Evolutionary conservation across 208 protist species (phyloP), one percentile per base, ranked within the genome.

Genomic region (Crithidia fasciculata): DNA sequence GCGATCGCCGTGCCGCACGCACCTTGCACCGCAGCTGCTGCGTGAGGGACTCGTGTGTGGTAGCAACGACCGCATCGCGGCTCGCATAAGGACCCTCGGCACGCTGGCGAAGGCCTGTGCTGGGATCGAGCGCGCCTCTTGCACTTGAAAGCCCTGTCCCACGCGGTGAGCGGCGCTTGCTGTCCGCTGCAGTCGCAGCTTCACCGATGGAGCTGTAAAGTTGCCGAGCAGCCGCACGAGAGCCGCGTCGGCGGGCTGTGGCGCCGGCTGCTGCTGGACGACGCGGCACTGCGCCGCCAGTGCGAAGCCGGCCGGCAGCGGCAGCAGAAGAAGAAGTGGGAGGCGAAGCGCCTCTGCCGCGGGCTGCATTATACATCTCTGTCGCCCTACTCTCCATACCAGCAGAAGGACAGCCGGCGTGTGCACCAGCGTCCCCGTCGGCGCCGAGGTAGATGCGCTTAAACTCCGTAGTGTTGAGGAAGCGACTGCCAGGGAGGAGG

Each of bases 401-500:
- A 28, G 28, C 28, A 28, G 28, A 28, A 28, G 28, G 28, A 28
- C 28, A 28, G 28, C 28, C 28, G 28, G 28, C 28, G 28, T 28
- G 28, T 28, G 28, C 28, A 1, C 28, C 28, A 28, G 28, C 28
- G 28, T 28, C 28, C 28, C 28, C 28, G 28, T 28, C 28, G 28
- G 28, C 43, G 28, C 80, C 71, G 9, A 90, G 74, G 74, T 90
- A 90, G 41, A 87, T 6, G 4, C 72, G 67, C 49, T 85, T 72
- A 50, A 90, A 90, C 77, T 90, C 82, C 3, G 49, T 75, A 5
- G 79, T 76, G 53, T 62, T 83, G 16, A 90, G 78, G 49, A 90
- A 80, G 68, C 78, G 85, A 36, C 76, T 76, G 40, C 69, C 57
- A 1, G 78, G 64, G 0, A 65, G 15, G 1, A 63, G 36, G 43